Evolutionary conservation across 208 protist genomes (phyloP).

Genomic region (Trypanosoma lewisi): DNA sequence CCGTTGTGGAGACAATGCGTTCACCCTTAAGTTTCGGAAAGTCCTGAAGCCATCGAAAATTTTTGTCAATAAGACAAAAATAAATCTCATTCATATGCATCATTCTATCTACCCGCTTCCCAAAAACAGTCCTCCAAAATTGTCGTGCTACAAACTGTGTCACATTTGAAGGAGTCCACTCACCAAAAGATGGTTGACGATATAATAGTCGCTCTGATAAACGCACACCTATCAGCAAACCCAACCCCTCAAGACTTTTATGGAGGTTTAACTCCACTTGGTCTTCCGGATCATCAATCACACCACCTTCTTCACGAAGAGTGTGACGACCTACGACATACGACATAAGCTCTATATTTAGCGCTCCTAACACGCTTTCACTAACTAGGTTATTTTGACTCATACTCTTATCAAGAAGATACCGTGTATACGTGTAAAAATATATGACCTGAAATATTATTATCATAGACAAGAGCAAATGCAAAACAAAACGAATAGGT

Average conservation of each 20-base stretch:
- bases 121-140: slow-evolving; percentile 73
- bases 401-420: slow-evolving; percentile 14
- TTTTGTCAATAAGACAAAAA: slow-evolving; percentile 51
- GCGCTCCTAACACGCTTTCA: slow-evolving; percentile 44
- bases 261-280: slow-evolving; percentile 25
- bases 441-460: too few species aligned
- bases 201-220: slow-evolving; percentile 74
- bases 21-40: slow-evolving; percentile 38
- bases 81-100: slow-evolving; percentile 64
- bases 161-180: slow-evolving; percentile 48
- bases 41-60: slow-evolving; percentile 68
- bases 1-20: slow-evolving; percentile 33
- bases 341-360: slow-evolving; percentile 50
- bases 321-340: slow-evolving; percentile 32
- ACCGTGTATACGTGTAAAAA: slow-evolving; percentile 7
- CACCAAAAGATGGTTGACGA: slow-evolving; percentile 58
- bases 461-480: slow-evolving; percentile 5
- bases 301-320: slow-evolving; percentile 14
- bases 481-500: slow-evolving; percentile 7
- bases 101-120: slow-evolving; percentile 71
- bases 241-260: slow-evolving; percentile 51
- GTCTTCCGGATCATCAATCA: slow-evolving; percentile 18
- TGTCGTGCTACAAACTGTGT: slow-evolving; percentile 63
- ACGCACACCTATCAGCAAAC: slow-evolving; percentile 58
- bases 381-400: slow-evolving; percentile 40